phyloP scores from a whole-genome alignment of 2,329 filamentous ascomycete genomes.

The Colletotrichum karsti region DNA sequence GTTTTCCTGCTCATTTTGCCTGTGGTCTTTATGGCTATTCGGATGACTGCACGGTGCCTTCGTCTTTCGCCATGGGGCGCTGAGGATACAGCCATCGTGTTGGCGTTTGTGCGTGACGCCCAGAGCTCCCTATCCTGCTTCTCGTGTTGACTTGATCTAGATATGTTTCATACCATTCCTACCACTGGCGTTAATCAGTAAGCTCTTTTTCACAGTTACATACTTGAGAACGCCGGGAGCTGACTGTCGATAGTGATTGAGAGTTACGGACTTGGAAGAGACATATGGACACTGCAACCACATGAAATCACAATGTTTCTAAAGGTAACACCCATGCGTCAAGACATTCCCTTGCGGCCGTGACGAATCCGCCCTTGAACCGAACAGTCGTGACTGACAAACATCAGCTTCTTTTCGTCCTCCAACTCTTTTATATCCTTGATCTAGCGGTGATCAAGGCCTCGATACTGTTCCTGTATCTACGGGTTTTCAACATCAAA shows the following conservation, averaged over 20 bases:
- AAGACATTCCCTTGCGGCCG: fast-evolving
- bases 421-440: not conserved
- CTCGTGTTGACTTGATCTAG: not conserved
- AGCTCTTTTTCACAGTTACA: not conserved
- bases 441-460: not conserved
- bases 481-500: not conserved
- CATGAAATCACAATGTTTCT: not conserved
- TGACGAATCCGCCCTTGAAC: too few relatives aligned
- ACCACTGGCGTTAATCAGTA: not conserved
- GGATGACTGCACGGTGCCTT: not conserved
- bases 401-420: not conserved
- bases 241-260: not conserved
- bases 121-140: too few relatives aligned
- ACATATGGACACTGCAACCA: not conserved
- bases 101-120: not conserved
- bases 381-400: too few relatives aligned
- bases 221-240: not conserved
- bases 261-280: not conserved
- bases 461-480: not conserved
- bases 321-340: not conserved
- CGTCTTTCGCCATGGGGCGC: not conserved
- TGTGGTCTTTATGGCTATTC: not conserved
- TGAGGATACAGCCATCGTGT: not conserved
- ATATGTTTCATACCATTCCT: not conserved
- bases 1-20: not conserved